Conservation (phyloP, 2,329 filamentous ascomycete species). For the Aspergillus amoenus region DNA sequence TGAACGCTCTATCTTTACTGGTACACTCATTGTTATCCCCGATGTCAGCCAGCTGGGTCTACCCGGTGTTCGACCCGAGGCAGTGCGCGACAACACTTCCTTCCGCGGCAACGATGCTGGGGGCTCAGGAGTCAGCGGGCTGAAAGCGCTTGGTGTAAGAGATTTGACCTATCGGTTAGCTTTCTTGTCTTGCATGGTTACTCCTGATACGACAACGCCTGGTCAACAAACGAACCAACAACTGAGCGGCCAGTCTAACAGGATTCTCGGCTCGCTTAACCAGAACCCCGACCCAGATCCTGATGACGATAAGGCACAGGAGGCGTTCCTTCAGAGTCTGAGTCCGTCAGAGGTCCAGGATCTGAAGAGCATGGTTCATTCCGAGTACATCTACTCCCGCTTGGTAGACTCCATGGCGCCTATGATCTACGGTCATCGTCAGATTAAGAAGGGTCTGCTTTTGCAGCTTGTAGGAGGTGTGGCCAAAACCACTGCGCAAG, state of each 20-base stretch:
- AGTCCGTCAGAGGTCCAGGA: conserved; percentile 87
- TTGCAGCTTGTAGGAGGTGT: conserved; percentile 96
- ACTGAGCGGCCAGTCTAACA: conserved; percentile 70
- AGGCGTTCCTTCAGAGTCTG: conserved; percentile 81
- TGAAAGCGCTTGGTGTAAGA: conserved; percentile 90
- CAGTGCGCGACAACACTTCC: conserved; percentile 77
- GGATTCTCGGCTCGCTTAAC: conserved; percentile 82
- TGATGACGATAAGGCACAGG: conserved; percentile 80
- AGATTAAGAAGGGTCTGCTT: conserved; percentile 95
- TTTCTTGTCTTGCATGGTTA: conserved; percentile 97
- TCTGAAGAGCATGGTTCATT: conserved; percentile 88
- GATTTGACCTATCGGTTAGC: conserved; percentile 93
- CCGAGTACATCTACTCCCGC: conserved; percentile 89
- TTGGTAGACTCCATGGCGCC: conserved; percentile 92
- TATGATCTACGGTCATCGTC: conserved; percentile 95
- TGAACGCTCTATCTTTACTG: conserved; percentile 97
- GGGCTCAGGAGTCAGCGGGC: conserved; percentile 78
- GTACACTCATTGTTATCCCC: conserved; percentile 91
- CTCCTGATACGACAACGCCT: conserved; percentile 77
- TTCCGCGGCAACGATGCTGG: conserved; percentile 76
- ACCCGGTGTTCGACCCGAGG: conserved; percentile 79
- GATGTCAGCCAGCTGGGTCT: conserved; percentile 94
- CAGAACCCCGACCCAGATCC: conserved; percentile 69
- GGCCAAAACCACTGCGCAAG: conserved; percentile 76
- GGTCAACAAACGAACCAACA: conserved; percentile 71